Base-by-base conservation (phyloP, 148 eudicot genomes). In the Chenopodium album region DNA sequence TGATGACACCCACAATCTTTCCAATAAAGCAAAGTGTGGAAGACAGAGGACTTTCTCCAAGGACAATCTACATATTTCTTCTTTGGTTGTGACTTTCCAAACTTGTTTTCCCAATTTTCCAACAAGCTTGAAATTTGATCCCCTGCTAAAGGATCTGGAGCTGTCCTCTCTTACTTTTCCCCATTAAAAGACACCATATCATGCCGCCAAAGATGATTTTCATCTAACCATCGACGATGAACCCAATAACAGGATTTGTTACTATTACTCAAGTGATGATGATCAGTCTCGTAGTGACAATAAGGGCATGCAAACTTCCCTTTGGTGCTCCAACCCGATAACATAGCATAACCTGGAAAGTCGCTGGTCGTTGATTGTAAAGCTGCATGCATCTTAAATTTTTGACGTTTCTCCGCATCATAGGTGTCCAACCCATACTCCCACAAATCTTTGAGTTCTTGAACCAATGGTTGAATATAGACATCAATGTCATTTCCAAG, bases 31-130 rank as follows among this genome's bases (percentile, higher is more conserved):
- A 75, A 68, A 29, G 41, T 34, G 17, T 19, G 50, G 13, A 81
- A 81, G 52, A 75, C 47, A 19, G 63, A 74, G 19, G 7, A 47
- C 46, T 75, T 81, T 9, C 47, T 81, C 79, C 74, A 81, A 2
- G 52, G 31, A 63, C 7, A 37, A 37, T 37, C 44, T 46, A 9
- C 28, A 13, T 28, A 2, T 12, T 17, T 78, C 73, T 47, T 67
- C 47, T 68, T 67, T 10, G 29, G 4, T 0, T 17, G 44, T 2
- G 23, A 1, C 81, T 78, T 78, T 0, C 81, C 81, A 48, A 16
- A 8, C 11, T n/a, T 32, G 44, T 37, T 41, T 22, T 62, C 32
- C 14, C 26, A 63, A 1, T 44, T 23, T 19, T 46, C 46, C 16
- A 41, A 7, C 19, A 62, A 65, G 9, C 13, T 34, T 7, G 34